Percentiles rank a stretch among this genome's conserved stretches.
phyloP scores from a whole-genome alignment of 495 filamentous ascomycete genomes.

The Daldinia loculata region DNA sequence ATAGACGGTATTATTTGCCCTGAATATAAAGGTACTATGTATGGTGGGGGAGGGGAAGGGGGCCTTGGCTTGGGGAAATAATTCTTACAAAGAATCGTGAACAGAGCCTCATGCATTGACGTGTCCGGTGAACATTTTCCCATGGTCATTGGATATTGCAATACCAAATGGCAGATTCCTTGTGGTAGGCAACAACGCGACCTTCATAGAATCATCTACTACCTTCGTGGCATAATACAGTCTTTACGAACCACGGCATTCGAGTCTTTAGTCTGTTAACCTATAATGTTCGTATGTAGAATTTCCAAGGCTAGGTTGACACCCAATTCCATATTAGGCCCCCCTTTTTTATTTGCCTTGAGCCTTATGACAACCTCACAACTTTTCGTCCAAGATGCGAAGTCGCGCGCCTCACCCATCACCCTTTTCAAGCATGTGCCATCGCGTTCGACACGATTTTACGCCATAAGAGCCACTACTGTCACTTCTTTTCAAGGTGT shows the following conservation, averaged over 20 bases:
- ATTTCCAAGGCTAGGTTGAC: constrained; percentile 30
- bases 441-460: constrained; percentile 16
- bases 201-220: constrained; percentile 10
- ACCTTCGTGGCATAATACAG: constrained; percentile 8
- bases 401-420: not conserved
- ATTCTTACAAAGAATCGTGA: constrained; percentile 8
- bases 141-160: constrained; percentile 18
- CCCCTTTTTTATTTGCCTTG: not conserved
- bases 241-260: constrained; percentile 1
- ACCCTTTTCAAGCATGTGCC: constrained; percentile 15
- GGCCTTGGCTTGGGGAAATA: constrained; percentile 1
- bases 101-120: constrained; percentile 37
- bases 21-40: not conserved
- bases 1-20: not conserved
- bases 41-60: constrained; percentile 5
- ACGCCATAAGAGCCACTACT: not conserved
- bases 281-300: constrained; percentile 28
- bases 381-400: constrained; percentile 2
- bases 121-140: constrained; percentile 8
- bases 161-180: constrained; percentile 27
- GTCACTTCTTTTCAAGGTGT: constrained; percentile 4
- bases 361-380: constrained; percentile 10
- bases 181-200: constrained; percentile 14
- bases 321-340: constrained; percentile 10
- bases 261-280: constrained; percentile 6